Base-by-base conservation (phyloP, 495 filamentous ascomycete genomes). In the Peziza echinospora region DNA sequence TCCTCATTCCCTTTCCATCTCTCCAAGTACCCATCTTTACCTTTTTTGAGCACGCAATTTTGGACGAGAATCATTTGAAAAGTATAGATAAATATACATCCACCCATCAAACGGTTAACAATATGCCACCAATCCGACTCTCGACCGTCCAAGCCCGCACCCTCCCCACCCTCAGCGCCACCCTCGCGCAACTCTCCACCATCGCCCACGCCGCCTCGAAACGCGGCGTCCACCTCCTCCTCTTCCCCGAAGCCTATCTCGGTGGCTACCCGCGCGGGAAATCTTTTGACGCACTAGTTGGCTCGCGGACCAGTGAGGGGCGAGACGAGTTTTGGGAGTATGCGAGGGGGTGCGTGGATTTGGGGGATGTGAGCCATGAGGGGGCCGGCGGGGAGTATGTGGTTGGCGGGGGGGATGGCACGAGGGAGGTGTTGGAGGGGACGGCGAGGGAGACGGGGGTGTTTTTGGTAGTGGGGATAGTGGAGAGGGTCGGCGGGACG, bases 241-340 rank as follows among this genome's bases (percentile, higher is more conserved):
- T 94, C 37, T 89, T 93, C 53, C 87, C 87, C 0, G 87, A 96
- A 65, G 87, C 87, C 22, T 94, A 83, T 59, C 69, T 96, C 0
- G 87, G 87, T 17, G 87, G 87, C 7, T 96, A 96, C 55, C 87
- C 87, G 11, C 78, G 87, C 21, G 80, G 79, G n/a, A 77, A 75
- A 48, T 64, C 65, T 41, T 93, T 93, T 53, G 85, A 84, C 10
- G 70, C 73, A 24, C 67, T 72, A 0, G 71, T 93, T 8, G 87
- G 87, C 0, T 64, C 66, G 2, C 76, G 87, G 5, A 67, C 69
- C 1, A 63, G 68, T 10, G 67, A 65, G 17, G 87, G 86, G 3
- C 72, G 86, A 4, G 82, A 91, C 6, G 84, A 91, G 48, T 96
- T 81, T 57, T 68, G 86, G 8, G 62, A 68, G 1, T 93, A 96